These are phyloP conservation scores for Phoma sp. DNA, from an alignment of 2,329 filamentous ascomycete genomes.

Conservation along the genomic window DNA sequence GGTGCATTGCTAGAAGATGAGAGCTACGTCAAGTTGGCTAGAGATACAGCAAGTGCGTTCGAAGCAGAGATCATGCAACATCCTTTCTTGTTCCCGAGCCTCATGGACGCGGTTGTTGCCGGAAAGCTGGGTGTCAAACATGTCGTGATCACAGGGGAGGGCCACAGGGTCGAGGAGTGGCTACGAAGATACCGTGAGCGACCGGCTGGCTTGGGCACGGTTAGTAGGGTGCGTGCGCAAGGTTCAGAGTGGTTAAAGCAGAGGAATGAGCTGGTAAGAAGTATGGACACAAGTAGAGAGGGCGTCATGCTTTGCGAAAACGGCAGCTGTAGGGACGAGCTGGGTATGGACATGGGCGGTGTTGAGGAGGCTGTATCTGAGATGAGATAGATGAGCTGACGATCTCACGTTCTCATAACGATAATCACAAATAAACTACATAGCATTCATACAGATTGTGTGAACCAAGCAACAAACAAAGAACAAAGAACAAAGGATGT, in stretches of 20 bases:
- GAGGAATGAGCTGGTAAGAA: slow-evolving; percentile 56
- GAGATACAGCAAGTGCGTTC: slow-evolving; percentile 81
- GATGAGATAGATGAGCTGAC: slow-evolving; percentile 1
- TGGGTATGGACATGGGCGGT: slow-evolving; percentile 41
- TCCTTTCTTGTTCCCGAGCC: slow-evolving; percentile 85
- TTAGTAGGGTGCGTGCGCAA: slow-evolving; percentile 45
- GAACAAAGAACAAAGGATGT: not conserved
- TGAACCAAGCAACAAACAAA: no score
- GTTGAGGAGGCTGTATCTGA: slow-evolving; percentile 30
- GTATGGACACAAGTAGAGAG: slow-evolving; percentile 48
- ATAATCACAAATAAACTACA: not conserved
- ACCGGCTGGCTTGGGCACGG: slow-evolving; percentile 41
- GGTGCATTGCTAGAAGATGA: slow-evolving; percentile 71
- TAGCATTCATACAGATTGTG: no score
- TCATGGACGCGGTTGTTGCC: slow-evolving; percentile 78
- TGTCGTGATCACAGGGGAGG: slow-evolving; percentile 62
- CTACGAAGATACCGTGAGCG: slow-evolving; percentile 50
- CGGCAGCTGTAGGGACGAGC: slow-evolving; percentile 53
- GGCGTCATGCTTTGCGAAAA: slow-evolving; percentile 48
- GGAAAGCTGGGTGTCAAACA: slow-evolving; percentile 72
- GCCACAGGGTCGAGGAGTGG: slow-evolving; percentile 50
- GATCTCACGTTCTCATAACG: not conserved
- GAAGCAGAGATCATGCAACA: slow-evolving; percentile 92
- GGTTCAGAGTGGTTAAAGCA: slow-evolving; percentile 57
- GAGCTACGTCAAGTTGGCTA: slow-evolving; percentile 68